Evolutionary conservation across 202 grass and related monocot genomes (phyloP).

Genomic region (Cymbopogon flexuosus): DNA sequence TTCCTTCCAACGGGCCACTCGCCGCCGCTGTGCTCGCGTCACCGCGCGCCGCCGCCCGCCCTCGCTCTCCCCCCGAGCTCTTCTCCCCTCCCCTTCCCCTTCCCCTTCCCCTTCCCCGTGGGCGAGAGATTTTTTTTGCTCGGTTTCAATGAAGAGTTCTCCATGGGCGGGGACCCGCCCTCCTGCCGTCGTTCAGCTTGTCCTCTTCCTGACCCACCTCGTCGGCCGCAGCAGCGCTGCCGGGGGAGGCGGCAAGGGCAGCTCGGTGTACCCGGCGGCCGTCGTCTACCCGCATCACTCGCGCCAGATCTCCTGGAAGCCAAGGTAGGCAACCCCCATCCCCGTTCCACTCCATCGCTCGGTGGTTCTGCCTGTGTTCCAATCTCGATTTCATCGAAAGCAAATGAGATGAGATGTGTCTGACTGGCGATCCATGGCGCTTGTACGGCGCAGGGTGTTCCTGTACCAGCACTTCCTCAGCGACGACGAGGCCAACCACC

Average conservation of each 20-base stretch:
- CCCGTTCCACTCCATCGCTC: background rate
- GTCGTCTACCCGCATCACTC: conserved; percentile 63
- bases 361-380: background rate
- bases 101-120: background rate
- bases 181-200: background rate
- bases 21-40: conserved; percentile 26
- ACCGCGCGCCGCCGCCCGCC: conserved; percentile 21
- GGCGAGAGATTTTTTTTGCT: background rate
- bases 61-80: background rate
- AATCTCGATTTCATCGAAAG: background rate
- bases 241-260: conserved; percentile 6
- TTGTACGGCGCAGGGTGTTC: conserved; percentile 45
- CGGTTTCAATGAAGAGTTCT: conserved; percentile 6
- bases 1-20: conserved; percentile 28
- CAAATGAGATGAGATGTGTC: background rate
- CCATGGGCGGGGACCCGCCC: background rate
- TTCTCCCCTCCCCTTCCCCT: background rate
- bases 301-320: conserved; percentile 75
- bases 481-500: conserved; percentile 81
- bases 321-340: conserved; percentile 36
- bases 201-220: background rate
- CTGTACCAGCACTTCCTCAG: conserved; percentile 78
- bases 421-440: conserved; percentile 5
- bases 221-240: background rate
- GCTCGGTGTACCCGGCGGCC: conserved; percentile 36